Evolutionary conservation across 1,284 basidiomycete genomes (phyloP).

Genomic region (Neonothopanus nambi): DNA sequence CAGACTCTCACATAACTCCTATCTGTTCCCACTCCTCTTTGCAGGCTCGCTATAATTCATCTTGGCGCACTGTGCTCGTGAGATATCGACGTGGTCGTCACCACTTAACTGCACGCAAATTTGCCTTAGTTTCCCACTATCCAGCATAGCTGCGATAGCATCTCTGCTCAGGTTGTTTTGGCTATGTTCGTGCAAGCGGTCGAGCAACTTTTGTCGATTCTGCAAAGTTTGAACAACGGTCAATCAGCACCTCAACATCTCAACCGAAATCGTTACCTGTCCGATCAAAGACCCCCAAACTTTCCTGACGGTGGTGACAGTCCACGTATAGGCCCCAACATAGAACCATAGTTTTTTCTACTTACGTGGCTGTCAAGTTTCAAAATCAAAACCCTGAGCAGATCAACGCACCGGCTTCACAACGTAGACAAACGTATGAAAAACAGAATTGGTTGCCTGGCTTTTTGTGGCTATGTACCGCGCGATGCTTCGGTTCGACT

Average conservation of each 20-base stretch:
- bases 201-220: constrained; percentile 22
- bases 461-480: constrained; percentile 33
- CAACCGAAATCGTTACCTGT: constrained; percentile 27
- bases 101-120: constrained; percentile 42
- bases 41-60: constrained; percentile 20
- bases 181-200: constrained; percentile 35
- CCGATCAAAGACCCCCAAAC: constrained; percentile 39
- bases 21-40: constrained; percentile 1
- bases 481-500: constrained; percentile 32
- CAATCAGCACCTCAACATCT: too few species aligned
- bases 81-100: constrained; percentile 24
- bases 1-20: too few species aligned
- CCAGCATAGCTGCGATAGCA: constrained; percentile 34
- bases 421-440: constrained; percentile 51
- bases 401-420: constrained; percentile 36
- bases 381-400: not conserved
- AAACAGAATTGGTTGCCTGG: constrained; percentile 25
- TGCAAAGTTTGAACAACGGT: too few species aligned
- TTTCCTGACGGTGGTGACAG: constrained; percentile 23
- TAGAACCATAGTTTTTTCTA: constrained; percentile 38
- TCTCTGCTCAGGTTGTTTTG: constrained; percentile 23
- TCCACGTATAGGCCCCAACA: constrained; percentile 45
- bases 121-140: constrained; percentile 35
- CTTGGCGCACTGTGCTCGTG: constrained; percentile 24
- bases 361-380: constrained; percentile 8